Conservation (phyloP, 2,329 filamentous ascomycete species). For the Xylaria sp. region DNA sequence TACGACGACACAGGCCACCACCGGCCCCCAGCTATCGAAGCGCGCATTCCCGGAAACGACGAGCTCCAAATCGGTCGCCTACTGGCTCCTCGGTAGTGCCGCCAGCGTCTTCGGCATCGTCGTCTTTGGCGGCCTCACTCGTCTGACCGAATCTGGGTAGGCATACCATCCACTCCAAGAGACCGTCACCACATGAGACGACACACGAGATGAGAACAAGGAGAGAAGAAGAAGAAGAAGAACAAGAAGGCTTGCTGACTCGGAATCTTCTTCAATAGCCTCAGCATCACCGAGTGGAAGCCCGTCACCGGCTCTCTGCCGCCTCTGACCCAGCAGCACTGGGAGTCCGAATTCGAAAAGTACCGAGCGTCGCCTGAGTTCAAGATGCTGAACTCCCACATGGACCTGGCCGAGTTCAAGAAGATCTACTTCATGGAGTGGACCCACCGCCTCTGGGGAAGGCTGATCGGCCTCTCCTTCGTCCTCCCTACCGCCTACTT, state of each 20-base stretch:
- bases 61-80: slow-evolving; percentile 81
- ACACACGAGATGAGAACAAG: not conserved
- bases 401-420: slow-evolving; percentile 95
- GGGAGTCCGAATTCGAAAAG: slow-evolving; percentile 92
- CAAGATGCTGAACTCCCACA: slow-evolving; percentile 88
- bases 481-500: slow-evolving; percentile 90
- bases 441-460: slow-evolving; percentile 94
- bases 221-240: not conserved
- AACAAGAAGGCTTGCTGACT: slow-evolving; percentile 27
- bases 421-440: slow-evolving; percentile 99
- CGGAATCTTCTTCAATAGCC: slow-evolving; percentile 58
- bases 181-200: not conserved
- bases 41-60: slow-evolving; percentile 67
- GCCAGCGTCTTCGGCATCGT: slow-evolving; percentile 97
- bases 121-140: slow-evolving; percentile 90
- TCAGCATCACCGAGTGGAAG: slow-evolving; percentile 99
- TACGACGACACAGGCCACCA: slow-evolving; percentile 33
- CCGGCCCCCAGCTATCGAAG: slow-evolving; percentile 47
- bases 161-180: not conserved
- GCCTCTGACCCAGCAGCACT: slow-evolving; percentile 80
- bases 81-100: slow-evolving; percentile 93
- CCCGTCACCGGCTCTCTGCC: slow-evolving; percentile 93
- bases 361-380: slow-evolving; percentile 95
- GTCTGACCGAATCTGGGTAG: slow-evolving; percentile 95
- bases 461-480: slow-evolving; percentile 89